Percentiles rank a stretch among this genome's conserved stretches.
Evolutionary conservation across 2,329 filamentous ascomycete species (phyloP).

Genomic region (Fusarium robinianum): DNA sequence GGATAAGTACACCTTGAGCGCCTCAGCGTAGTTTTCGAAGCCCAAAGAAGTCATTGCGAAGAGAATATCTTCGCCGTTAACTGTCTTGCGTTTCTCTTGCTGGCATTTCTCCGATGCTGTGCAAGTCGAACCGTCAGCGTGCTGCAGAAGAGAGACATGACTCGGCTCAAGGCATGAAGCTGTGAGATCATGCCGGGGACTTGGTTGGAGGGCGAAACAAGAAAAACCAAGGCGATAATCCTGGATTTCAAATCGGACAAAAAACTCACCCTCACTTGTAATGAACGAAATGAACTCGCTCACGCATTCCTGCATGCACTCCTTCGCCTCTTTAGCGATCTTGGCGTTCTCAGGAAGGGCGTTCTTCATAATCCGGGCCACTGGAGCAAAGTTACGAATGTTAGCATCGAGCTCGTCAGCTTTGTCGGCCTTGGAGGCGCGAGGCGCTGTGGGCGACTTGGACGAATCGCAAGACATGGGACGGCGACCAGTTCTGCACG

Average conservation of each 20-base stretch:
- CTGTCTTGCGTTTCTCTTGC: conserved; percentile 98
- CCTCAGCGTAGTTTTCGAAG: conserved; percentile 98
- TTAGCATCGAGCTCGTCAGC: conserved; percentile 78
- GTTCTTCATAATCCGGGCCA: conserved; percentile 98
- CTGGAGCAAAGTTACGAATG: conserved; percentile 92
- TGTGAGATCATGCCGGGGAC: no score
- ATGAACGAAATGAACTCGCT: conserved; percentile 99
- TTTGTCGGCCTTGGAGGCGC: conserved; percentile 54
- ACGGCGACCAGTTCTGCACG: conserved; percentile 47
- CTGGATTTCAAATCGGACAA: conserved; percentile 5
- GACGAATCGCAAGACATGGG: conserved; percentile 65
- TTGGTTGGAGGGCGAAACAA: no score
- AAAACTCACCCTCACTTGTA: conserved; percentile 86
- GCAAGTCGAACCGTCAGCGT: conserved; percentile 24
- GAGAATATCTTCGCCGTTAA: conserved; percentile 97
- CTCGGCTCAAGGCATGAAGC: conserved; percentile 13
- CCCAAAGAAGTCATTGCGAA: conserved; percentile 99
- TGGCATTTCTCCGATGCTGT: conserved; percentile 98
- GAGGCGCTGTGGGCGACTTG: conserved; percentile 54
- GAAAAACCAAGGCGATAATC: no score
- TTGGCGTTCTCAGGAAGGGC: conserved; percentile 97
- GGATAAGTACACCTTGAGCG: conserved; percentile 95
- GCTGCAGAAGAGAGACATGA: conserved; percentile 25
- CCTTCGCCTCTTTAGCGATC: conserved; percentile 98
- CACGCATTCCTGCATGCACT: conserved; percentile 99